Conservation (phyloP, 495 filamentous ascomycete genomes). For the Astrothelium subdiscretum region DNA sequence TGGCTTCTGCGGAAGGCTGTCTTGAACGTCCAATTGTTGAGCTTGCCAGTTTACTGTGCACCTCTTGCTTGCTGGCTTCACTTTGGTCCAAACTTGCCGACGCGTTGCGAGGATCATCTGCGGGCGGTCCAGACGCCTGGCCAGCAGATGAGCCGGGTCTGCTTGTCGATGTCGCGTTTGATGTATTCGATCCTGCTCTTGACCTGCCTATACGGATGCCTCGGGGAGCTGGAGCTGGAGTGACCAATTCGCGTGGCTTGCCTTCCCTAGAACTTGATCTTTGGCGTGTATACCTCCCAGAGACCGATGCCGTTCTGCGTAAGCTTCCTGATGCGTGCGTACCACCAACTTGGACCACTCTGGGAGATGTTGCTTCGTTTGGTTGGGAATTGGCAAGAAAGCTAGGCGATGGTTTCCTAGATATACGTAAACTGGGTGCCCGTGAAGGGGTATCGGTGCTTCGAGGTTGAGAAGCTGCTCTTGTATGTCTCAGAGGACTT, state of each 20-base stretch:
- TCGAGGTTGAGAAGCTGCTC: conserved; percentile 11
- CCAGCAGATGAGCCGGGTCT: conserved; percentile 8
- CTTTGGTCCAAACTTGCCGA: background rate
- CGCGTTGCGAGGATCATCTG: background rate
- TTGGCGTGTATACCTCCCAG: conserved; percentile 12
- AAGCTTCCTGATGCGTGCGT: conserved; percentile 5
- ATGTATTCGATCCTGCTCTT: conserved; percentile 12
- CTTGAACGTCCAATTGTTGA: conserved; percentile 10
- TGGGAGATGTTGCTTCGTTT: conserved; percentile 10
- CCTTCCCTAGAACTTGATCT: conserved; percentile 10
- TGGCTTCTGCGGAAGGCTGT: conserved; percentile 11
- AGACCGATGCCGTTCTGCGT: conserved; percentile 11
- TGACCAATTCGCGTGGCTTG: conserved; percentile 10
- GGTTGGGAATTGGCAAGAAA: conserved; percentile 2
- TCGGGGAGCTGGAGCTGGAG: conserved; percentile 16
- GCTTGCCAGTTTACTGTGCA: conserved; percentile 5
- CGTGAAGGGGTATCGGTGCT: conserved; percentile 17
- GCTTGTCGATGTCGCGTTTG: conserved; percentile 9
- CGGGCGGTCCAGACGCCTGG: background rate
- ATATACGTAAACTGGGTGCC: conserved; percentile 13
- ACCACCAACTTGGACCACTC: conserved; percentile 14
- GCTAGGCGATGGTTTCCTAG: conserved; percentile 15
- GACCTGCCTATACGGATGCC: conserved; percentile 10
- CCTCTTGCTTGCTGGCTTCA: background rate
- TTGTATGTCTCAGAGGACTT: conserved; percentile 4